Percentiles rank a stretch among this genome's conserved stretches.
phyloP scores from a whole-genome alignment of 805 yeast genomes.

The Cyberlindnera maritima region DNA sequence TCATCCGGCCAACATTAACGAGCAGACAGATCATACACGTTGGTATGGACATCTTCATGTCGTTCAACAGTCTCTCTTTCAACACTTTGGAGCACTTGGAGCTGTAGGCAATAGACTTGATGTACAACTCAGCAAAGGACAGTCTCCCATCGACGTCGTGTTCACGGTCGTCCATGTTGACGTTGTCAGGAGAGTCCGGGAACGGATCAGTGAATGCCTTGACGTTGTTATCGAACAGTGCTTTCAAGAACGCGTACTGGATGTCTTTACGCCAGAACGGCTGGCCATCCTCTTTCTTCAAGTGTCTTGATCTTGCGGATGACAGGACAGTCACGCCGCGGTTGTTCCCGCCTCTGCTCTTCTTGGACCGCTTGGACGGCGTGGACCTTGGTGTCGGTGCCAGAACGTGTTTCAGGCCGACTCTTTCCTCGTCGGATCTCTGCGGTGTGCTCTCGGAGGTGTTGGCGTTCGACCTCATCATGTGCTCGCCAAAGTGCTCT shows the following conservation, averaged over 20 bases:
- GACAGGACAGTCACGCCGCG: slow-evolving; percentile 20
- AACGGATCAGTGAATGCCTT: slow-evolving; percentile 68
- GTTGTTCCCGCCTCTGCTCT: slow-evolving; percentile 13
- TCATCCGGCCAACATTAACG: slow-evolving; percentile 90
- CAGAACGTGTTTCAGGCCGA: slow-evolving; percentile 5
- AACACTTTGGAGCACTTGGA: slow-evolving; percentile 80
- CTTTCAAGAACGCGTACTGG: slow-evolving; percentile 72
- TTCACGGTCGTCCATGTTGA: slow-evolving; percentile 32
- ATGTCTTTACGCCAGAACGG: slow-evolving; percentile 88
- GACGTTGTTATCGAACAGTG: slow-evolving; percentile 59
- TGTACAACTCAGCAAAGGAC: slow-evolving; percentile 81
- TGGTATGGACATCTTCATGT: slow-evolving; percentile 60
- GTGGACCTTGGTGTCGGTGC: slow-evolving; percentile 8
- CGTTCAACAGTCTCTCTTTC: slow-evolving; percentile 68
- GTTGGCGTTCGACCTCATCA: neutral
- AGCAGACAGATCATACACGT: slow-evolving; percentile 80
- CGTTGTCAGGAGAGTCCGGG: slow-evolving; percentile 37
- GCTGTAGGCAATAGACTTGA: slow-evolving; percentile 78
- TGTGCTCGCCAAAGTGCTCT: neutral
- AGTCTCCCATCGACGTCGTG: slow-evolving; percentile 42
- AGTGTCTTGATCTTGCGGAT: slow-evolving; percentile 46
- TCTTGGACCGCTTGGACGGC: slow-evolving; percentile 15
- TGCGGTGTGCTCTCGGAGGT: neutral
- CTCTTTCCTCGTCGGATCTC: neutral
- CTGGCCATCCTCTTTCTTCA: slow-evolving; percentile 89